A percentile compares a stretch with the other conserved stretches of the same genome.
phyloP scores from a whole-genome alignment of 2,329 filamentous ascomycete genomes.

The Didymella glomerata region DNA sequence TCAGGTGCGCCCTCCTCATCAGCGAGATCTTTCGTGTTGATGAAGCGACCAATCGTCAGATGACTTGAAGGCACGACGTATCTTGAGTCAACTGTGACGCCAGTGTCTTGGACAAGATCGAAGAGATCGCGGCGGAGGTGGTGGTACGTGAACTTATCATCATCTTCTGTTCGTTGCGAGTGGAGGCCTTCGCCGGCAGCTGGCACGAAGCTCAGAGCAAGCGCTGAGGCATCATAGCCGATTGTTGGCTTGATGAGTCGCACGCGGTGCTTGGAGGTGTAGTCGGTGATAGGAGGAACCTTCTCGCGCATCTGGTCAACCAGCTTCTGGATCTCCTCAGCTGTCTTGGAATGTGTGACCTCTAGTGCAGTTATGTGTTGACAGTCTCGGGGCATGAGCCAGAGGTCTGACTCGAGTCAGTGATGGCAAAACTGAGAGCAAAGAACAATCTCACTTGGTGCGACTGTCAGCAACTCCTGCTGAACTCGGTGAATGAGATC shows the following conservation, averaged over 20 bases:
- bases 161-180: constrained; percentile 50
- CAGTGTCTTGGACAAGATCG: constrained; percentile 65
- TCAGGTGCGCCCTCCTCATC: constrained; percentile 54
- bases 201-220: constrained; percentile 88
- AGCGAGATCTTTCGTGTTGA: constrained; percentile 68
- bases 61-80: constrained; percentile 92
- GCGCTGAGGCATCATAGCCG: constrained; percentile 83
- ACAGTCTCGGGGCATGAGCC: constrained; percentile 81
- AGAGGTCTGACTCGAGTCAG: constrained; percentile 66
- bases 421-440: not conserved
- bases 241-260: constrained; percentile 83
- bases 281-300: constrained; percentile 69
- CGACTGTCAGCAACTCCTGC: constrained; percentile 66
- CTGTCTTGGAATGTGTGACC: constrained; percentile 79
- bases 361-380: constrained; percentile 90
- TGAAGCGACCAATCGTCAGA: constrained; percentile 84
- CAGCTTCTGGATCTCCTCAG: constrained; percentile 71
- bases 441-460: constrained; percentile 68
- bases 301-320: constrained; percentile 64
- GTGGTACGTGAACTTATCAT: constrained; percentile 84
- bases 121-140: constrained; percentile 85
- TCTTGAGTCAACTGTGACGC: constrained; percentile 75
- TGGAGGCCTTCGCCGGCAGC: constrained; percentile 68
- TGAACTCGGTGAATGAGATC: constrained; percentile 75
- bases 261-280: constrained; percentile 71